Percentiles rank a stretch among this genome's conserved stretches.
These are phyloP conservation scores for Aspergillus sojae DNA, from an alignment of 2,329 filamentous ascomycete genomes.

Conservation along the genomic window DNA sequence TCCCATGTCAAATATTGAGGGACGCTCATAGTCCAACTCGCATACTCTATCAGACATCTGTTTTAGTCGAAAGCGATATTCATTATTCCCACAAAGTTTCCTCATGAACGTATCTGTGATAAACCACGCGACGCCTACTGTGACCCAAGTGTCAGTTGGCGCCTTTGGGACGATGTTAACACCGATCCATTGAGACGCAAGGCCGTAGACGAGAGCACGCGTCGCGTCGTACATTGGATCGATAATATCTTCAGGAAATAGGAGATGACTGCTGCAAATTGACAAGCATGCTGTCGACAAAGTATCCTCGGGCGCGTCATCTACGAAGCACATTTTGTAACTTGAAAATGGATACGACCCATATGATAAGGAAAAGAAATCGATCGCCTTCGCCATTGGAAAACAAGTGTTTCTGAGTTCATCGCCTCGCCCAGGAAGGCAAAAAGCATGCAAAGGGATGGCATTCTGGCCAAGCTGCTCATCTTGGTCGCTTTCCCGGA, in stretches of 20 bases:
- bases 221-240: conserved; percentile 83
- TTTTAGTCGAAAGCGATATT: conserved; percentile 90
- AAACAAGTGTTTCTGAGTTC: conserved; percentile 87
- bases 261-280: conserved; percentile 80
- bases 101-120: conserved; percentile 94
- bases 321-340: conserved; percentile 92
- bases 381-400: conserved; percentile 81
- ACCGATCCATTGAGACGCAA: conserved; percentile 92
- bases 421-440: conserved; percentile 77
- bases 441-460: conserved; percentile 87
- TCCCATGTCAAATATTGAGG: conserved; percentile 80
- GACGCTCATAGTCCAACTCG: conserved; percentile 77
- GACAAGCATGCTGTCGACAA: conserved; percentile 79
- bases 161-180: conserved; percentile 87
- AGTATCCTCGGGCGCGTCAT: conserved; percentile 78
- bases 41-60: conserved; percentile 78
- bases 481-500: conserved; percentile 86
- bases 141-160: conserved; percentile 81
- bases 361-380: conserved; percentile 85
- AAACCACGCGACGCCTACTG: conserved; percentile 87
- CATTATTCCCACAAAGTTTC: conserved; percentile 88
- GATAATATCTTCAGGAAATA: conserved; percentile 82
- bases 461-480: conserved; percentile 87
- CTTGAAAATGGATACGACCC: conserved; percentile 88
- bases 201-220: conserved; percentile 75